These are phyloP conservation scores for Leptodermis oblonga DNA, from an alignment of 257 asterid genomes.

Conservation along the genomic window DNA sequence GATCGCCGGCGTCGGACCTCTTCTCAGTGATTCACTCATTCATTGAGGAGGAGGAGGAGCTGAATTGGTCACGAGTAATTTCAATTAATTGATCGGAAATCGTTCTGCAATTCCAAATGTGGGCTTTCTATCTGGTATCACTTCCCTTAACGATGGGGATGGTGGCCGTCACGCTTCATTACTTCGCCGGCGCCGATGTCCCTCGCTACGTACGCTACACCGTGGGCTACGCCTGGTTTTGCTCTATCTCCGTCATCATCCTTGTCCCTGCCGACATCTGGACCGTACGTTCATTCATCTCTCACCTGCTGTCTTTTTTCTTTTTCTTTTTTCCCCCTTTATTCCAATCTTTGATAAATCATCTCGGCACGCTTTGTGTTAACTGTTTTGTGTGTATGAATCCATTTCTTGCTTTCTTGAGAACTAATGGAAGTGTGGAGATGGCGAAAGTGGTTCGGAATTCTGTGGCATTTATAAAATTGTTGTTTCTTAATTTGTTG, in stretches of 20 bases:
- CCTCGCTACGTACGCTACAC: conserved; percentile 56
- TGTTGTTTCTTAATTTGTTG: not conserved
- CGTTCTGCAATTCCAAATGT: conserved; percentile 30
- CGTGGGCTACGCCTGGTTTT: conserved; percentile 83
- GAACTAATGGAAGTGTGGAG: too few relatives aligned
- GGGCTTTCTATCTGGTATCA: conserved; percentile 65
- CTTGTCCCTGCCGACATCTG: conserved; percentile 85
- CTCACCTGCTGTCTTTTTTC: not conserved
- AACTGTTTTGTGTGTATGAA: not conserved
- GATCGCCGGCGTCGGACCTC: not conserved
- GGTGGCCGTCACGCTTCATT: conserved; percentile 59
- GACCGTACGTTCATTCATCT: conserved; percentile 43
- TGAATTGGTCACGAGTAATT: not conserved
- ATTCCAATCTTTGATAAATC: not conserved
- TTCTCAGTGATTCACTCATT: not conserved
- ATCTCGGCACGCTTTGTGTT: not conserved
- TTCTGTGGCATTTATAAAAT: not conserved
- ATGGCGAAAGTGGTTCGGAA: not conserved
- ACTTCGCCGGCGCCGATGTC: conserved; percentile 71
- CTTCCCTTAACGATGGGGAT: conserved; percentile 68
- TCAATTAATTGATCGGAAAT: not conserved
- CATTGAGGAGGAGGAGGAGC: not conserved
- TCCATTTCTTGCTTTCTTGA: not conserved
- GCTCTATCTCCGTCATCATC: conserved; percentile 61
- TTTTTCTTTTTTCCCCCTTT: not conserved